Evolutionary conservation across 2,329 filamentous ascomycete species (phyloP).

Genomic region (Westerdykella ornata): DNA sequence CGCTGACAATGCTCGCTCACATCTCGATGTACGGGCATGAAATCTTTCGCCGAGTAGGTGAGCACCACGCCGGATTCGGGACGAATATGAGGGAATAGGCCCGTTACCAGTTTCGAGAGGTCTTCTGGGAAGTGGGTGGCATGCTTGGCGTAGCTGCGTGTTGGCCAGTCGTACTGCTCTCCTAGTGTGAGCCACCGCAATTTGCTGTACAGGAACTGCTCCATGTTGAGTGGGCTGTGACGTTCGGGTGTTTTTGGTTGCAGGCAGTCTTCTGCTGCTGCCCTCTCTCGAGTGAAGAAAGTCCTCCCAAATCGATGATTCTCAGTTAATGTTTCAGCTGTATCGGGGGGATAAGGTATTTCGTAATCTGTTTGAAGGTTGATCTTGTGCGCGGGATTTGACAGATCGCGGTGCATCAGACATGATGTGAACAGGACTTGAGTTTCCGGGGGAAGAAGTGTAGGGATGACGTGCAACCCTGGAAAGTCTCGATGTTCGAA

Average conservation of each 20-base stretch:
- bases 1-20: slow-evolving; percentile 81
- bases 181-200: slow-evolving; percentile 93
- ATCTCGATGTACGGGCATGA: slow-evolving; percentile 87
- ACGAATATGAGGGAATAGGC: slow-evolving; percentile 69
- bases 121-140: slow-evolving; percentile 72
- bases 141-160: slow-evolving; percentile 66
- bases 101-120: slow-evolving; percentile 60
- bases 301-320: slow-evolving; percentile 21
- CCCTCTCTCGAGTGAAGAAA: slow-evolving; percentile 31
- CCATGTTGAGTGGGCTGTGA: slow-evolving; percentile 66
- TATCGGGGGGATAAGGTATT: slow-evolving; percentile 52
- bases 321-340: slow-evolving; percentile 25
- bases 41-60: slow-evolving; percentile 84
- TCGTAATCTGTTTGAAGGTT: slow-evolving; percentile 80
- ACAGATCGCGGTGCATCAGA: slow-evolving; percentile 71
- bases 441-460: slow-evolving; percentile 62
- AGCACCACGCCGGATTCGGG: slow-evolving; percentile 92
- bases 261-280: slow-evolving; percentile 18
- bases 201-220: slow-evolving; percentile 68
- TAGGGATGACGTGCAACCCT: slow-evolving; percentile 68
- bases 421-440: slow-evolving; percentile 66
- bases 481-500: slow-evolving; percentile 36
- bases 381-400: slow-evolving; percentile 68
- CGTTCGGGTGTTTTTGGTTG: slow-evolving; percentile 61
- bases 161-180: slow-evolving; percentile 94